These are phyloP conservation scores for Leccinum pachyderme DNA, from an alignment of 1,284 basidiomycete genomes.

Conservation along the genomic window DNA sequence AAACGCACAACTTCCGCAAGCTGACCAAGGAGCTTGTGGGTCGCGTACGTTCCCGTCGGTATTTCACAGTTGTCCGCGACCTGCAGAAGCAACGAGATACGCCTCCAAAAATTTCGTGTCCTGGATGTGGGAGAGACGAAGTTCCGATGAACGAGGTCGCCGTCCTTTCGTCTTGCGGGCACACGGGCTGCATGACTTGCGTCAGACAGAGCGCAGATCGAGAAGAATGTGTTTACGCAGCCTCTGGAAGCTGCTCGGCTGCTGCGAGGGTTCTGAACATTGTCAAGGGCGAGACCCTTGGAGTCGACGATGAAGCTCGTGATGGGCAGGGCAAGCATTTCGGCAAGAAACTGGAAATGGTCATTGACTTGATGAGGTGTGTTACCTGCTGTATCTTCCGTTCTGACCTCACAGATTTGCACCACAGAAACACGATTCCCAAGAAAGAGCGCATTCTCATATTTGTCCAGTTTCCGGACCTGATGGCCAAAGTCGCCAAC, in stretches of 20 bases:
- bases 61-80: constrained; percentile 88
- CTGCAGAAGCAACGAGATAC: constrained; percentile 71
- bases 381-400: constrained; percentile 27
- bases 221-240: constrained; percentile 80
- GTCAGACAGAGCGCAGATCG: constrained; percentile 69
- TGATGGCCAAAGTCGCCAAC: constrained; percentile 87
- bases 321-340: constrained; percentile 77
- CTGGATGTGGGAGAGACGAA: constrained; percentile 53
- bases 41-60: constrained; percentile 83
- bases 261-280: constrained; percentile 76
- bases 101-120: constrained; percentile 60
- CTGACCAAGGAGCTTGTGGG: constrained; percentile 86
- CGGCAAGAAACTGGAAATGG: constrained; percentile 85
- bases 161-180: constrained; percentile 88
- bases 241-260: constrained; percentile 66
- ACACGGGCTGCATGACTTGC: constrained; percentile 77
- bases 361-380: constrained; percentile 80
- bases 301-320: constrained; percentile 75
- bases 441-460: constrained; percentile 81
- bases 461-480: constrained; percentile 92
- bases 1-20: constrained; percentile 81
- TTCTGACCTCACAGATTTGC: constrained; percentile 3
- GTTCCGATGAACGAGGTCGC: constrained; percentile 72
- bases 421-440: constrained; percentile 62
- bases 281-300: constrained; percentile 78